Evolutionary conservation across 495 filamentous ascomycete species (phyloP).

Genomic region (Viridothelium virens): DNA sequence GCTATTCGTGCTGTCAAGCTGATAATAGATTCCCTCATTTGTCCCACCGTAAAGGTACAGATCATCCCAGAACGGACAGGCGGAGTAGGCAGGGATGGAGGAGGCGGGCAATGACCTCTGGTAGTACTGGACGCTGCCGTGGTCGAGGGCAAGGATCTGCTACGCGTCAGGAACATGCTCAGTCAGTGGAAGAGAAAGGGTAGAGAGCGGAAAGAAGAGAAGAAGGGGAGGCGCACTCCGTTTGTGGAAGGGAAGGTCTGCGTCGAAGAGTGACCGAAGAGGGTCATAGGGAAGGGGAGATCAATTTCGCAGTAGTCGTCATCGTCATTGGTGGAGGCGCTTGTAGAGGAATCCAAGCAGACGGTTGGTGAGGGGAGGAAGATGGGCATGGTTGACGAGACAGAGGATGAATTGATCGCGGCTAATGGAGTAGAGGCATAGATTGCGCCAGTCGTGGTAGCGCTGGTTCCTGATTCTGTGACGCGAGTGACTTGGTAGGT

Average conservation of each 20-base stretch:
- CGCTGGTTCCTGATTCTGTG: neutral
- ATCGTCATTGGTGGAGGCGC: constrained; percentile 19
- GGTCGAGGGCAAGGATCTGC: constrained; percentile 15
- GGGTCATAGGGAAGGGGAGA: constrained; percentile 20
- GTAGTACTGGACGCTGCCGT: constrained; percentile 18
- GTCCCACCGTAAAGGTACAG: constrained; percentile 17
- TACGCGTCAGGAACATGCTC: constrained; percentile 12
- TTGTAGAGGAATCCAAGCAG: constrained; percentile 19
- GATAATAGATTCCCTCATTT: constrained; percentile 23
- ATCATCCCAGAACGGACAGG: constrained; percentile 21
- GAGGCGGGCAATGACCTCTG: constrained; percentile 10
- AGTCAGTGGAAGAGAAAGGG: neutral
- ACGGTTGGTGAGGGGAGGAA: constrained; percentile 20
- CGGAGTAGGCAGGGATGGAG: constrained; percentile 23
- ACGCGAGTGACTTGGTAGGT: too few species aligned
- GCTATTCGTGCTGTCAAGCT: constrained; percentile 10
- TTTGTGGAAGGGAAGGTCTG: constrained; percentile 21
- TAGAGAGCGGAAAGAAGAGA: neutral
- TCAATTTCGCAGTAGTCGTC: constrained; percentile 23
- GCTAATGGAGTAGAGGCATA: neutral
- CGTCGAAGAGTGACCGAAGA: constrained; percentile 14
- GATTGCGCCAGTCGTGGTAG: neutral
- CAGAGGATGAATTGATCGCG: constrained; percentile 11
- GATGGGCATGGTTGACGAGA: constrained; percentile 10
- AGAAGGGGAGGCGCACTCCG: constrained; percentile 12